phyloP scores from a whole-genome alignment of 1,284 basidiomycete species.

The Earliella scabrosa region DNA sequence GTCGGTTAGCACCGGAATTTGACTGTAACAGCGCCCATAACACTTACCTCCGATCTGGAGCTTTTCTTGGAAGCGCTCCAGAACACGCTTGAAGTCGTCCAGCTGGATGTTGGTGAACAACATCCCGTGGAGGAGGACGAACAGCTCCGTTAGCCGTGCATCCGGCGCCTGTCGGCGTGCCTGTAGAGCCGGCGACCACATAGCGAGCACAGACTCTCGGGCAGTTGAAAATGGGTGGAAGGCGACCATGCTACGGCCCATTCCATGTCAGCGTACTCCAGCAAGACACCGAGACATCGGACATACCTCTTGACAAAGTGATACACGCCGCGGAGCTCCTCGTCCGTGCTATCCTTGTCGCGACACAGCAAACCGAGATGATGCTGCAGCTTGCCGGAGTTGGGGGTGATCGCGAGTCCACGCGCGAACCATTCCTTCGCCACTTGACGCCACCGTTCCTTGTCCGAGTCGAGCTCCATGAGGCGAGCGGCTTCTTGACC shows the following conservation, averaged over 20 bases:
- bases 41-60: conserved; percentile 73
- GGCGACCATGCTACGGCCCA: conserved; percentile 73
- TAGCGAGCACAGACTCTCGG: conserved; percentile 83
- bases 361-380: conserved; percentile 90
- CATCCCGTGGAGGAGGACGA: conserved; percentile 93
- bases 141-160: conserved; percentile 80
- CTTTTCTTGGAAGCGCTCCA: conserved; percentile 86
- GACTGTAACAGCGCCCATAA: too few relatives aligned
- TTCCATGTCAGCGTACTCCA: conserved; percentile 19
- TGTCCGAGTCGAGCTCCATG: conserved; percentile 89
- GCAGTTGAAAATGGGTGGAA: conserved; percentile 87
- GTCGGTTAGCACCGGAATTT: background rate
- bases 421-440: conserved; percentile 94
- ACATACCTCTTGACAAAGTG: conserved; percentile 94
- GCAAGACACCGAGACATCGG: background rate
- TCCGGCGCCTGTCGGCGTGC: conserved; percentile 77
- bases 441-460: conserved; percentile 89
- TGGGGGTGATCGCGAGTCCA: conserved; percentile 88
- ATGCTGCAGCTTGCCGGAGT: conserved; percentile 91
- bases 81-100: conserved; percentile 84
- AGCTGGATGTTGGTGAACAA: conserved; percentile 94
- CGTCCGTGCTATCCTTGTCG: conserved; percentile 83
- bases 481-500: conserved; percentile 86
- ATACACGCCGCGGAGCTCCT: conserved; percentile 88
- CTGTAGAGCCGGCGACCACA: conserved; percentile 83